A percentile compares a stretch with the other conserved stretches of the same genome.
Evolutionary conservation across 352 stramenopile genomes (phyloP).

Genomic region (Halophytophthora polymorphica): DNA sequence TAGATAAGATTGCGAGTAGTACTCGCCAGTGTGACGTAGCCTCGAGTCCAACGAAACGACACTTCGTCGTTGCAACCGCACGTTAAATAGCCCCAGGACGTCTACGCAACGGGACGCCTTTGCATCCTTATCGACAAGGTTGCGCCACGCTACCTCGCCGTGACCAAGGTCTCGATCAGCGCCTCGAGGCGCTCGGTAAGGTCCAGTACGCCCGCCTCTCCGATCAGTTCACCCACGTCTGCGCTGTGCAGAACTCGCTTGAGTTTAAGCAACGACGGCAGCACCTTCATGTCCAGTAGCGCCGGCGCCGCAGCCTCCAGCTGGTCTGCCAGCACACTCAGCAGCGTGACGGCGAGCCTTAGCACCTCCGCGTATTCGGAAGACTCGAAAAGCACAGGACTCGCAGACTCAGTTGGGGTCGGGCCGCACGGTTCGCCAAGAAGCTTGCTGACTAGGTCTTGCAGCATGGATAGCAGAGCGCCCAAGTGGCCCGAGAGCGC

Average conservation of each 20-base stretch:
- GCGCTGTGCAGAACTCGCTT: constrained; percentile 27
- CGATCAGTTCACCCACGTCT: constrained; percentile 14
- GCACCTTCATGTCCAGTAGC: constrained; percentile 40
- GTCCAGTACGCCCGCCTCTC: constrained; percentile 19
- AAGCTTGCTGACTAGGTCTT: constrained; percentile 29
- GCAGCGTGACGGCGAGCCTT: constrained; percentile 45
- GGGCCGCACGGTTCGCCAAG: constrained; percentile 13
- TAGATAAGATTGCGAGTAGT: too few species aligned
- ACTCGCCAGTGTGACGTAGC: too few species aligned
- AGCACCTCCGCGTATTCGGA: constrained; percentile 59
- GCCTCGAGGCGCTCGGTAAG: constrained; percentile 31
- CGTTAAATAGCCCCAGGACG: too few species aligned
- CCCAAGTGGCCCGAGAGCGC: constrained; percentile 30
- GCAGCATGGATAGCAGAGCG: constrained; percentile 32
- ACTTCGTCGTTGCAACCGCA: too few species aligned
- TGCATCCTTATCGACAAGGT: too few species aligned
- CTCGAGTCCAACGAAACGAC: too few species aligned
- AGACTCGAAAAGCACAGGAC: constrained; percentile 13
- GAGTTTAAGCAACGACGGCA: constrained; percentile 29
- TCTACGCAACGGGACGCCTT: too few species aligned
- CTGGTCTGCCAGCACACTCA: constrained; percentile 47
- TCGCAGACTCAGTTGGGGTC: constrained; percentile 1
- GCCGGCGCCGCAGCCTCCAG: constrained; percentile 24
- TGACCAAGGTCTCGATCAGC: constrained; percentile 28
- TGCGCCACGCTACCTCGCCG: too few species aligned